phyloP scores from a whole-genome alignment of 2,329 filamentous ascomycete genomes.

The Neofusicoccum kwambonambiense region DNA sequence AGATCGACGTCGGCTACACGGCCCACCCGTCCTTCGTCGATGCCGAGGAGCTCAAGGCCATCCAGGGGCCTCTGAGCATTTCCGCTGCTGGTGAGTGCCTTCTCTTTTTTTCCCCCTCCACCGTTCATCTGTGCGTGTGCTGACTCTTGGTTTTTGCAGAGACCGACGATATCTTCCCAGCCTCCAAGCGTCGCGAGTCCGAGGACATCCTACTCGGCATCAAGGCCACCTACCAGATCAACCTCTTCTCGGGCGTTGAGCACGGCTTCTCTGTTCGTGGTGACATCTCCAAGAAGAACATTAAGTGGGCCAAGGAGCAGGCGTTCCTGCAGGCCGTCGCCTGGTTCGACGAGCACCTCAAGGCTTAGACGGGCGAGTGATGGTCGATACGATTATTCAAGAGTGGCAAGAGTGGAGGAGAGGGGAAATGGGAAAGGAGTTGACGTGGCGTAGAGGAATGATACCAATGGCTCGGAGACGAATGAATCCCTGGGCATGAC shows the following conservation, averaged over 20 bases:
- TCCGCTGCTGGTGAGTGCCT: slow-evolving; percentile 55
- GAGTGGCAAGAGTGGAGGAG: neutral
- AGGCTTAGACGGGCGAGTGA: slow-evolving; percentile 25
- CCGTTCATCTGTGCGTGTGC: neutral
- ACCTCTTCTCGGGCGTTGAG: slow-evolving; percentile 66
- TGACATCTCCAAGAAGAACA: slow-evolving; percentile 57
- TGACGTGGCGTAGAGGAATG: neutral
- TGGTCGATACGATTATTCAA: neutral
- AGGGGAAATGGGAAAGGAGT: neutral
- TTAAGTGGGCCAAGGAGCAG: slow-evolving; percentile 74
- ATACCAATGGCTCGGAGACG: neutral
- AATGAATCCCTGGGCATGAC: neutral
- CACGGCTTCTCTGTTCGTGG: slow-evolving; percentile 76
- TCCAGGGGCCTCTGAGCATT: slow-evolving; percentile 59
- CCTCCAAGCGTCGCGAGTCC: slow-evolving; percentile 54
- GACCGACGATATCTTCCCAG: slow-evolving; percentile 59
- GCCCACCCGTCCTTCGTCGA: slow-evolving; percentile 77
- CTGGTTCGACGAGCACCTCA: slow-evolving; percentile 71
- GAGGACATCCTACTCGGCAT: slow-evolving; percentile 59
- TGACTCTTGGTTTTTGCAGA: slow-evolving; percentile 38
- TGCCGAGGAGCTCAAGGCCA: slow-evolving; percentile 57
- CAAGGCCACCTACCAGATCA: slow-evolving; percentile 69
- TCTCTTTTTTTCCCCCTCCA: neutral
- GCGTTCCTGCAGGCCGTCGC: slow-evolving; percentile 74
- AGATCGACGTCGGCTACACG: slow-evolving; percentile 67